Conservation (phyloP, 78 protist genomes). For the Dictyostelium brefeldianum region DNA sequence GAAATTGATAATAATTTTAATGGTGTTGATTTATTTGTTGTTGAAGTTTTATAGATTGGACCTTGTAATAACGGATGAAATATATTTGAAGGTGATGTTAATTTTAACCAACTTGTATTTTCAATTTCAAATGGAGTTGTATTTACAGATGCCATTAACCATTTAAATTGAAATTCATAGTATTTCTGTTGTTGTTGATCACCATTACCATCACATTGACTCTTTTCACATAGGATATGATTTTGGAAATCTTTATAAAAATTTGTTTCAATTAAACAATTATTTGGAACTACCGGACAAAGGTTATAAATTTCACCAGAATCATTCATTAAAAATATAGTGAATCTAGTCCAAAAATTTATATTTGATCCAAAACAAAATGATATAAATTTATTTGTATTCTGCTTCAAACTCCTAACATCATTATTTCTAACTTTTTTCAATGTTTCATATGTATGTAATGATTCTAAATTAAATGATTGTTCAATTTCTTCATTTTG, state of each 20-base stretch:
- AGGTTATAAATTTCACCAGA: constrained; percentile 17
- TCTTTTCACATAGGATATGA: not conserved
- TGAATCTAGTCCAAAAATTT: constrained; percentile 64
- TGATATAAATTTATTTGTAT: constrained; percentile 27
- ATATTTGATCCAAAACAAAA: constrained; percentile 57
- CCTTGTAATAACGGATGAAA: constrained; percentile 20
- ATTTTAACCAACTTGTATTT: constrained; percentile 10
- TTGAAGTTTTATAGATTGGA: constrained; percentile 19
- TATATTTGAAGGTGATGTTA: not conserved
- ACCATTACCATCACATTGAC: not conserved
- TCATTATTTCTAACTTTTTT: not conserved
- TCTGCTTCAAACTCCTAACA: not conserved
- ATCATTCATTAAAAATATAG: constrained; percentile 13
- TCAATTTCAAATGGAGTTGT: not conserved
- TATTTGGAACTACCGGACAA: constrained; percentile 62
- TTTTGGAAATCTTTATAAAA: not conserved
- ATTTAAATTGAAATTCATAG: constrained; percentile 32
- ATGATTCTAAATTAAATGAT: constrained; percentile 38
- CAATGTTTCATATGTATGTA: constrained; percentile 13
- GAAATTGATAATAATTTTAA: constrained; percentile 8
- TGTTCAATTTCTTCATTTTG: constrained; percentile 37
- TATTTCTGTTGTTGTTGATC: not conserved
- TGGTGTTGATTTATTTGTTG: not conserved
- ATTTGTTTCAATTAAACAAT: constrained; percentile 9
- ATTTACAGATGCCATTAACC: constrained; percentile 22